Conservation (phyloP, 78 protist genomes). For the Isochrysis galbana region DNA sequence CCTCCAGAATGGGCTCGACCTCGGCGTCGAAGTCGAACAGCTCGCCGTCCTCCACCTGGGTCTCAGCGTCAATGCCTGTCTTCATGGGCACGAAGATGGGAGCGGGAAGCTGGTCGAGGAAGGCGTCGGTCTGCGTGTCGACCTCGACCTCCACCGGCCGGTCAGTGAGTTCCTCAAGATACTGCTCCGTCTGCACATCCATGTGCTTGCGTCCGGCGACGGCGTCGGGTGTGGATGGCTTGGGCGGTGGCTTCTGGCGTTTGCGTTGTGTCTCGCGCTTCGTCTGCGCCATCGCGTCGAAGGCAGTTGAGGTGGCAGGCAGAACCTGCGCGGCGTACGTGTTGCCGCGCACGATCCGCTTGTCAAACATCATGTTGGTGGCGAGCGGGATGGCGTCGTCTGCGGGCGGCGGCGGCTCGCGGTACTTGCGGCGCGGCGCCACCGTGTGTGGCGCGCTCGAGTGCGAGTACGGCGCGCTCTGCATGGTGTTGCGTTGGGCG, state of each 20-base stretch:
- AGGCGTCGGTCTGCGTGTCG: conserved; percentile 49
- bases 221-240: too few species aligned
- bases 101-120: conserved; percentile 72
- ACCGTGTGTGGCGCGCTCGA: too few species aligned
- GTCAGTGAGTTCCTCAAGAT: conserved; percentile 67
- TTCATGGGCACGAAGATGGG: conserved; percentile 75
- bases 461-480: too few species aligned
- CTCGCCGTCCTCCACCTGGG: conserved; percentile 77
- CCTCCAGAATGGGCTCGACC: conserved; percentile 86
- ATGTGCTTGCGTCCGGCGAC: conserved; percentile 37
- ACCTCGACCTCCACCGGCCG: conserved; percentile 31
- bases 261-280: neutral
- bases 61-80: conserved; percentile 68
- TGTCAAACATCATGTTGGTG: conserved; percentile 59
- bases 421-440: too few species aligned
- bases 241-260: neutral
- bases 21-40: conserved; percentile 90
- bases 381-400: too few species aligned
- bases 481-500: too few species aligned
- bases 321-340: conserved; percentile 61
- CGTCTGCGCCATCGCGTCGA: conserved; percentile 5
- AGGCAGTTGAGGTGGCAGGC: too few species aligned
- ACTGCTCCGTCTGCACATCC: conserved; percentile 77
- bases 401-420: too few species aligned
- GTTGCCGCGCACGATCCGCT: conserved; percentile 76